Base-by-base conservation (phyloP, 805 yeast species). In the Cyberlindnera saturnus region DNA sequence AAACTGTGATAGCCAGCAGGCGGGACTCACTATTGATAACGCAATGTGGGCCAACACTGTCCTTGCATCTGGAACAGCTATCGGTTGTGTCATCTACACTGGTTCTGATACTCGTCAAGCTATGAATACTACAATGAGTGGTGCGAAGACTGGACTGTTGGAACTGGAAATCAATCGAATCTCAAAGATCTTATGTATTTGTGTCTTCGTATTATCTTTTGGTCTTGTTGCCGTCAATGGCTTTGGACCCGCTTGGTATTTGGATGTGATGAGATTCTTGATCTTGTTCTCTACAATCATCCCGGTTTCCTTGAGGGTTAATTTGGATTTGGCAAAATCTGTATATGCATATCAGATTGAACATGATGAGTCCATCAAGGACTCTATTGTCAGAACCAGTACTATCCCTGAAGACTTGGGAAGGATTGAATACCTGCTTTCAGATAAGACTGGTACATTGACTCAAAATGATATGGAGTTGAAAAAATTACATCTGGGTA, bases 21-120 rank as follows among this genome's bases (percentile, higher is more conserved):
- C 74, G 18, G 86, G 93, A 4, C 67, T 93, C 13, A 73, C 83
- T 3, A 80, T 93, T 9, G 99, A 93, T 62, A 90, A 91, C 57
- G 88, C 99, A 0, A 64, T 95, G 60, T 93, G 99, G 99, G 97
- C 98, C 13, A 93, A 93, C 61, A 93, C 99, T 0, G 97, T 95
- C 1, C 70, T 95, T 14, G 98, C 99, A 0, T 86, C 96, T 0
- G 98, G 97, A 13, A 77, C 87, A 3, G 93, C 95, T 7, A 70
- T 90, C 38, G 99, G 96, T 2, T 81, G 91, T 53, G 79, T 93
- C 14, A 71, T 89, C 3, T 93, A 89, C 62, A 91, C 98, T 0
- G 99, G 99, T 17, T 64, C 67, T 31, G 97, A 93, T 57, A 95
- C 99, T 0, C 79, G 99, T 50, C 98, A 90, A 66, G 86, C 95